Base-by-base conservation (phyloP, 2,329 filamentous ascomycete species). In the Cordyceps tenuipes region DNA sequence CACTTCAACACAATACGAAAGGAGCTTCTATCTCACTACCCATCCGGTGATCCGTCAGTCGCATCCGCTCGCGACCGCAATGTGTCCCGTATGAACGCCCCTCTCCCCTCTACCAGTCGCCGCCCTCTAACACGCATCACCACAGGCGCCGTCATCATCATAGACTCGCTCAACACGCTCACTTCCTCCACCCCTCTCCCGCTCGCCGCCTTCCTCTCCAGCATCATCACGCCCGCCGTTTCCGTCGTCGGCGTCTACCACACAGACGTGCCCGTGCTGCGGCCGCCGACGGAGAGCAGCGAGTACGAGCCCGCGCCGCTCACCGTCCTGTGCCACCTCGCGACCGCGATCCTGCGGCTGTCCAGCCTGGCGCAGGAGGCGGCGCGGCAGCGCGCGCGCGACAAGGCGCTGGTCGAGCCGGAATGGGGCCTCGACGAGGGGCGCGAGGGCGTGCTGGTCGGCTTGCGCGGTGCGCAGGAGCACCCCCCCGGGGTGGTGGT, bases 211-310 rank as follows among this genome's bases (percentile, higher is more conserved):
- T 91, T 90, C 69, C 85, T 94, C 55, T 89, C 86, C 26, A 84
- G 82, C 60, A 74, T 87, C 63, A 82, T 90, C 66, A 79, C 81
- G 3, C 87, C 90, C 1, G 70, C 77, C 34, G 82, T 86, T 41
- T 91, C 89, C 6, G 79, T 97, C 47, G 77, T 97, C 7, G 87
- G 86, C 48, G 83, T 88, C 62, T 96, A 95, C 72, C 94, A 97
- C 76, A 78, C 82, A 57, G 93, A 97, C 73, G 81, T 93, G 4
- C 88, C 90, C 1, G 72, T 84, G 29, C 66, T 76, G 58, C 72
- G 81, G 73, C 72, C 70, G 29, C 29, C 29, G 7, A 6, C 61
- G 41, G 69, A 71, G 8, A 73, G 71, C 57, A 75, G 72, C 65
- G 78, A 82, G 67, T 86, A 90, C 72, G 76, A 82, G 19, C 90